Evolutionary conservation across 2,329 filamentous ascomycete species (phyloP).

Genomic region (Stachybotrys elegans): DNA sequence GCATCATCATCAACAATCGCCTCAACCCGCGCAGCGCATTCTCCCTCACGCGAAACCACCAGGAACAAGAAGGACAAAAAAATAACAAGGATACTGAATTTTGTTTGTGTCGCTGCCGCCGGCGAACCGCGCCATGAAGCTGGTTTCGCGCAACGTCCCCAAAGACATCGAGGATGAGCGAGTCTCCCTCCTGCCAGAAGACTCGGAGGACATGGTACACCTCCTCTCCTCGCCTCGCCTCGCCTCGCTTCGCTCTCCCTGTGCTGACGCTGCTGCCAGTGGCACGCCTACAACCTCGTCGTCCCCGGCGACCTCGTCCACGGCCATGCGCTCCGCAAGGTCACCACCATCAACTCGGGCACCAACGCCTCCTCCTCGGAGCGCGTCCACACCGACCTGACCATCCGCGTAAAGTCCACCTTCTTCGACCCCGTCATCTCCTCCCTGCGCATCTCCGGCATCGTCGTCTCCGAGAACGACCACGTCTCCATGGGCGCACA

Average conservation of each 20-base stretch:
- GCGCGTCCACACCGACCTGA: slow-evolving; percentile 53
- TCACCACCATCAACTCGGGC: slow-evolving; percentile 43
- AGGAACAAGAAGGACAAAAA: neutral
- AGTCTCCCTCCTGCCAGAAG: slow-evolving; percentile 37
- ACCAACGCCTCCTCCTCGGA: slow-evolving; percentile 43
- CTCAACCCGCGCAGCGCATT: neutral
- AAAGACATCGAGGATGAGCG: slow-evolving; percentile 34
- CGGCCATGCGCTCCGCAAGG: slow-evolving; percentile 52
- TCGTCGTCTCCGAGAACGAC: slow-evolving; percentile 47
- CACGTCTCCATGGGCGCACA: slow-evolving; percentile 50
- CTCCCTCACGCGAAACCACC: neutral
- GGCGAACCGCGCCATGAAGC: slow-evolving; percentile 27
- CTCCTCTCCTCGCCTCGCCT: neutral
- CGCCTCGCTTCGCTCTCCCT: neutral
- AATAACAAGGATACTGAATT: neutral
- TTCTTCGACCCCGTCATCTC: slow-evolving; percentile 54
- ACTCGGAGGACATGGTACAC: slow-evolving; percentile 42
- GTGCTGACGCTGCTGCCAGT: slow-evolving; percentile 24
- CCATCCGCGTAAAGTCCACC: slow-evolving; percentile 50
- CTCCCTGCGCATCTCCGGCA: slow-evolving; percentile 51
- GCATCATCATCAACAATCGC: neutral
- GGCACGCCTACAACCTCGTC: slow-evolving; percentile 60
- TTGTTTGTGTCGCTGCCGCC: neutral
- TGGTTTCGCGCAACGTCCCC: slow-evolving; percentile 30
- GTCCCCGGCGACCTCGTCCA: slow-evolving; percentile 46